Base-by-base conservation (phyloP, 1,284 basidiomycete species). In the Singerocomus inundabilis region DNA sequence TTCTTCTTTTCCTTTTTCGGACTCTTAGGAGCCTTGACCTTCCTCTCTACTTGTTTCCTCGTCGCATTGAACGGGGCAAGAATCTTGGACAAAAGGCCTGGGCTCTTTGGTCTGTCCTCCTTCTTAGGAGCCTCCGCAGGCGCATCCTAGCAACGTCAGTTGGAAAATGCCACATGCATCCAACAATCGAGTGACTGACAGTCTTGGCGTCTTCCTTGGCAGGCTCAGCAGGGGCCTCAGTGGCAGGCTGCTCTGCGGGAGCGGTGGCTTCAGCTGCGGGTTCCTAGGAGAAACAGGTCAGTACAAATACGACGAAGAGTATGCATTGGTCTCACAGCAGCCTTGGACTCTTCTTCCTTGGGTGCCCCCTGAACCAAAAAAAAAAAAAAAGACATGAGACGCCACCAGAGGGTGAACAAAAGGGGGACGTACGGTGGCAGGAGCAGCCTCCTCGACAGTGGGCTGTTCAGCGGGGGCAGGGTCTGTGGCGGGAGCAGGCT, bases 51-150 rank as follows among this genome's bases (percentile, higher is more conserved):
- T 42, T 73, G 70, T 37, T 62, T 57, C 67, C 69, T 72, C 18
- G 67, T 62, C 31, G 62, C 64, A 63, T 78, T 80, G 80, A 91
- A 85, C 24, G 86, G 81, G 36, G 81, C 81, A 46, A 91, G 79
- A 54, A 91, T 73, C 71, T 85, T 91, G 56, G 79, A 62, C 46
- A 91, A 72, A 53, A 90, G 57, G 46, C 78, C 69, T n/a, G 88
- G 88, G 72, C 85, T 88, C 80, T 85, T 88, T 60, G 86, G 84
- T 56, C 77, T 74, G 16, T 86, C 84, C 57, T 86, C 85, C 72
- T 85, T 85, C 79, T 84, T 84, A 11, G 70, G 21, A 31, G 68
- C 61, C 56, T 81, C 80, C 45, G 72, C 64, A 48, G 77, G 60
- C 39, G 71, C 67, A 41, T 69, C 65, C 75, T 72, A 57, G 25